These are phyloP conservation scores for Dillenia turbinata DNA, from an alignment of 164 flowering plant species.

Conservation along the genomic window DNA sequence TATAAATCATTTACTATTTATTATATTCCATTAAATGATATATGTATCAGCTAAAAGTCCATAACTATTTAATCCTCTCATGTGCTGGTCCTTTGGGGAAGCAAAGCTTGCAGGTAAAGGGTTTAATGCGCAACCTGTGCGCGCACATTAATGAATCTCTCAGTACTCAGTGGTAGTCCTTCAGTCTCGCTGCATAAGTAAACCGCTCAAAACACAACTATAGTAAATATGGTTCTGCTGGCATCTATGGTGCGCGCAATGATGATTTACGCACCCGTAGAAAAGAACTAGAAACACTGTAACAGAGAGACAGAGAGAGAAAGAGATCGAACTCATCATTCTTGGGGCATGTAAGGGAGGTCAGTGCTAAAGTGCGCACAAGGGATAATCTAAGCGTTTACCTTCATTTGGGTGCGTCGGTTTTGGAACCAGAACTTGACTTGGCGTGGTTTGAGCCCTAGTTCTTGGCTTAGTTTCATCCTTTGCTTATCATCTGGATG, in stretches of 20 bases:
- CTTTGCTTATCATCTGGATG: constrained; percentile 97
- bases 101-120: constrained; percentile 13
- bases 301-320: too few relatives aligned
- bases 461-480: constrained; percentile 75
- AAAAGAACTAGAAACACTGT: too few relatives aligned
- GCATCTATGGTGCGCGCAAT: constrained; percentile 3
- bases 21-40: too few relatives aligned
- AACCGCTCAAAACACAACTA: neutral
- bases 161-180: too few relatives aligned
- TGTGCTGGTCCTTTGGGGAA: constrained; percentile 4
- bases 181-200: too few relatives aligned
- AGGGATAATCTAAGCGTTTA: too few relatives aligned
- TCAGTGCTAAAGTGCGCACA: constrained; percentile 26
- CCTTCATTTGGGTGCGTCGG: constrained; percentile 90
- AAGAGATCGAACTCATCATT: too few relatives aligned
- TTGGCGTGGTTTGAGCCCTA: constrained; percentile 88
- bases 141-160: constrained; percentile 18
- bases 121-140: constrained; percentile 20
- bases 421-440: constrained; percentile 99
- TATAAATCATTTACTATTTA: too few relatives aligned
- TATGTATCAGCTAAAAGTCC: too few relatives aligned
- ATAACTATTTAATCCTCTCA: neutral
- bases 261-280: neutral
- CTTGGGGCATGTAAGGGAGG: too few relatives aligned
- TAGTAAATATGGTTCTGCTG: constrained; percentile 17